Evolutionary conservation across 495 filamentous ascomycete species (phyloP).

Genomic region (Penicillium desertorum): DNA sequence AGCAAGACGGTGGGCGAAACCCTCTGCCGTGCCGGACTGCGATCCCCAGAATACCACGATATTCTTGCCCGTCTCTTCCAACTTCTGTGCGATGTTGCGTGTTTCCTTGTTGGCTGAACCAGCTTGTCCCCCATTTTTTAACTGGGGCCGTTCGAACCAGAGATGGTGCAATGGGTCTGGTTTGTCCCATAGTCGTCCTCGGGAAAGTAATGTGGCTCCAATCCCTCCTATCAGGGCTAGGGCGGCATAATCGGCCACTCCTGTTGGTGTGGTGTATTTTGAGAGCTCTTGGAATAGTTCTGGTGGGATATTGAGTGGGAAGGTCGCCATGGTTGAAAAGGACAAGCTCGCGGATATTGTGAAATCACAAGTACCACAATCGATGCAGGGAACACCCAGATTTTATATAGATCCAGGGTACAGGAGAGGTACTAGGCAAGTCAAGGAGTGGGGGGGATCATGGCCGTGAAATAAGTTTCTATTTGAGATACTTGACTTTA

Average conservation of each 20-base stretch:
- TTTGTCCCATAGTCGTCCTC: constrained; percentile 38
- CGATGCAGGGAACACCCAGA: no score
- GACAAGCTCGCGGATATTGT: background rate
- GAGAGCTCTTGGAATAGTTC: constrained; percentile 25
- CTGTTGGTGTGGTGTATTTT: constrained; percentile 27
- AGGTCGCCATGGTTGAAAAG: constrained; percentile 3
- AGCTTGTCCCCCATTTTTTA: constrained; percentile 28
- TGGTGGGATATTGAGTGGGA: constrained; percentile 23
- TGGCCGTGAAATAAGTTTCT: no score
- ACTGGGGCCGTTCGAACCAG: constrained; percentile 35
- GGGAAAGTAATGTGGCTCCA: constrained; percentile 31
- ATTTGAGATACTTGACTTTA: no score
- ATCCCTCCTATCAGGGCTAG: constrained; percentile 30
- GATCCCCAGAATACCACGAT: constrained; percentile 57
- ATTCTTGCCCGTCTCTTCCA: constrained; percentile 35
- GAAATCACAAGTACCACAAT: background rate
- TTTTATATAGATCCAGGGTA: no score
- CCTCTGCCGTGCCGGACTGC: constrained; percentile 56
- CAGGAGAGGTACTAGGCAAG: no score
- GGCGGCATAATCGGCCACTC: constrained; percentile 33
- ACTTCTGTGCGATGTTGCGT: constrained; percentile 37
- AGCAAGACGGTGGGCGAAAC: constrained; percentile 47
- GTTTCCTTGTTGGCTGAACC: constrained; percentile 28
- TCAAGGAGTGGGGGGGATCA: no score
- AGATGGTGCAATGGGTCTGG: constrained; percentile 35